Base-by-base conservation (phyloP, 306 rosid genomes). In the Lathyrus tuberosus region DNA sequence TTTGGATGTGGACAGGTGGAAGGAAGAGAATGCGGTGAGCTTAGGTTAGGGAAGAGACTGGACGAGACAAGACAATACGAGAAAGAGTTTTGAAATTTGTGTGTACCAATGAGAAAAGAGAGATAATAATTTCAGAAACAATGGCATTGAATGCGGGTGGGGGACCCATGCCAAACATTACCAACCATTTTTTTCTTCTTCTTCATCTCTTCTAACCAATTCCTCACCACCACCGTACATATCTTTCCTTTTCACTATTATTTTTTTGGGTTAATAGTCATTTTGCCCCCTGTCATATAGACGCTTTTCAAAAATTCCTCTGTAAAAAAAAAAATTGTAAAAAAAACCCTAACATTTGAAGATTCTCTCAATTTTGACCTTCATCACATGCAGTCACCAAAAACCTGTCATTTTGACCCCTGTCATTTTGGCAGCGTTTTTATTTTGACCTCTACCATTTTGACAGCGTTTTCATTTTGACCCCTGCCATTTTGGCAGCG, bases 181-280 rank as follows among this genome's bases (percentile, higher is more conserved):
- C 63, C 63, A 57, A 57, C 63, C 63, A 57, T 28, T 28, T 57
- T 57, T 57, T 8, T 4, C 41, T 57, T 57, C 63, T 57, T 57
- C 62, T 57, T 57, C 63, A 28, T 28, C 63, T 57, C 12, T 5
- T 49, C 20, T 57, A 57, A 31, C 63, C 5, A 3, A 28, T 28
- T 57, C 62, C 18, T 57, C 33, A 30, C 11, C 9, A 57, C 17
- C 17, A 26, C 8, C 3, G 17, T 56, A 24, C 11, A 13, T 15
- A 26, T 12, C 62, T 57, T 57, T 57, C 30, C 40, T 28, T 57
- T 57, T 57, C 63, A 28, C 18, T 57, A 2, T 26, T 26, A 0
- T 11, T n/a, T n/a, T n/a, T n/a, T n/a, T n/a, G n/a, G n/a, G n/a
- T n/a, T n/a, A n/a, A n/a, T n/a, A n/a, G n/a, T n/a, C n/a, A n/a